Evolutionary conservation across 176 grass and related monocot genomes (phyloP).

Genomic region (Oropetium thomaeum): DNA sequence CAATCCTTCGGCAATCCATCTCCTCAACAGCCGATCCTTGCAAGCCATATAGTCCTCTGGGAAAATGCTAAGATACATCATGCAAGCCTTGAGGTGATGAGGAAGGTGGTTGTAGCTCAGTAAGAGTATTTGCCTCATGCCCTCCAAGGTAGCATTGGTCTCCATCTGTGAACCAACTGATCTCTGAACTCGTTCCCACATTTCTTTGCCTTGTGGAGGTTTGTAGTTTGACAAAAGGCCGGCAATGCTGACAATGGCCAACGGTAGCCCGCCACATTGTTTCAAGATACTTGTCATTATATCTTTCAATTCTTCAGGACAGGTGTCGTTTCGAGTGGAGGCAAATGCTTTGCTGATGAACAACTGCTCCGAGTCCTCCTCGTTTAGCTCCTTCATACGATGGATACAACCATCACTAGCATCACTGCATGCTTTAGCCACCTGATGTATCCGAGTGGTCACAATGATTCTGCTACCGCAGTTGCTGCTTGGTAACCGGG

Average conservation of each 20-base stretch:
- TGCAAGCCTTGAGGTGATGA: not conserved
- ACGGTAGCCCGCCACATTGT: conserved; percentile 21
- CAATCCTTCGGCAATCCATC: conserved; percentile 21
- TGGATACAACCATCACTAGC: not conserved
- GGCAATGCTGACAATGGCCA: conserved; percentile 20
- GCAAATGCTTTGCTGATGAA: conserved; percentile 6
- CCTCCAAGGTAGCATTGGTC: not conserved
- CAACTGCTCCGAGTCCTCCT: not conserved
- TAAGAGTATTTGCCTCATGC: not conserved
- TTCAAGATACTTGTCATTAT: not conserved
- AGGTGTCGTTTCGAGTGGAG: not conserved
- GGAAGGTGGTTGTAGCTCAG: conserved; percentile 9
- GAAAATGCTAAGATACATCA: conserved; percentile 24
- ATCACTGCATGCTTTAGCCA: not conserved
- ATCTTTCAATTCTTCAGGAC: not conserved
- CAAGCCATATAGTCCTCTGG: not conserved
- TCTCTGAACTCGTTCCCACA: not conserved
- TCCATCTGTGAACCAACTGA: conserved; percentile 11
- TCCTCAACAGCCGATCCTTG: not conserved
- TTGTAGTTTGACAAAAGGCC: not conserved
- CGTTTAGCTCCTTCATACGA: not conserved
- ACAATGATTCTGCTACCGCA: too few relatives aligned
- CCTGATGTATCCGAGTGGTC: not conserved
- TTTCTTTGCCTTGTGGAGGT: not conserved
- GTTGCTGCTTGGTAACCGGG: too few relatives aligned